A percentile compares a stretch with the other conserved stretches of the same genome.
Conservation (phyloP, 192 early-diverging fungal genomes). For the Rhizophagus clarus region DNA sequence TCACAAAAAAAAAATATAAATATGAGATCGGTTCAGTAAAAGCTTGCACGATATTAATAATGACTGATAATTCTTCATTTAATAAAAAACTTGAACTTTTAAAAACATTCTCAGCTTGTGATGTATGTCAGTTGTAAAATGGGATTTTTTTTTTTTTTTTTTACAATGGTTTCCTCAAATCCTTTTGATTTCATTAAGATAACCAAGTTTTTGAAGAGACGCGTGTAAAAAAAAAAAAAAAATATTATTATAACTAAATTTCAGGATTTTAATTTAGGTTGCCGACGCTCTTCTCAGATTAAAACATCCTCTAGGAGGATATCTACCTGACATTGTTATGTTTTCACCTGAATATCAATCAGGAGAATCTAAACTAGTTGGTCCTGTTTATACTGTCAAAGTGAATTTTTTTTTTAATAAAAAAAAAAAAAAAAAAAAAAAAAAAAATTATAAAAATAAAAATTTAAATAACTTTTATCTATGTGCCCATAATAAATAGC, state of each 20-base stretch:
- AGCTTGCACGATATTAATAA: background rate
- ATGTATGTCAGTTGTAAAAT: background rate
- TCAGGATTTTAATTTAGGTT: conserved; percentile 24
- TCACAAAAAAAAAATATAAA: too few relatives aligned
- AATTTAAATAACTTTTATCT: conserved; percentile 2
- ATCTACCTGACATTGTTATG: conserved; percentile 57
- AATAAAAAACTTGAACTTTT: background rate
- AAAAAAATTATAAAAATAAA: too few relatives aligned
- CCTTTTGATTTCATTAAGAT: too few relatives aligned
- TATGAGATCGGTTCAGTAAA: too few relatives aligned
- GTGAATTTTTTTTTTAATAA: conserved; percentile 28
- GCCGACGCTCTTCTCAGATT: conserved; percentile 57
- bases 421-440: too few relatives aligned
- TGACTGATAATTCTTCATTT: background rate
- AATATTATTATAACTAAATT: background rate
- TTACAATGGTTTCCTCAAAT: too few relatives aligned
- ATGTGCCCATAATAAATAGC: conserved; percentile 31
- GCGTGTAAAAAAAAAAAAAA: background rate
- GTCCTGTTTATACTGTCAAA: conserved; percentile 62
- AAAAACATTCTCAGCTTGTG: background rate
- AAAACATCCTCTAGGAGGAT: conserved; percentile 50
- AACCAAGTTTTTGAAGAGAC: too few relatives aligned
- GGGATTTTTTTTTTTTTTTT: too few relatives aligned
- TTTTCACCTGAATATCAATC: conserved; percentile 54
- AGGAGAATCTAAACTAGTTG: conserved; percentile 48